Base-by-base conservation (phyloP, 2,329 filamentous ascomycete genomes). In the Xylariaceae sp. region DNA sequence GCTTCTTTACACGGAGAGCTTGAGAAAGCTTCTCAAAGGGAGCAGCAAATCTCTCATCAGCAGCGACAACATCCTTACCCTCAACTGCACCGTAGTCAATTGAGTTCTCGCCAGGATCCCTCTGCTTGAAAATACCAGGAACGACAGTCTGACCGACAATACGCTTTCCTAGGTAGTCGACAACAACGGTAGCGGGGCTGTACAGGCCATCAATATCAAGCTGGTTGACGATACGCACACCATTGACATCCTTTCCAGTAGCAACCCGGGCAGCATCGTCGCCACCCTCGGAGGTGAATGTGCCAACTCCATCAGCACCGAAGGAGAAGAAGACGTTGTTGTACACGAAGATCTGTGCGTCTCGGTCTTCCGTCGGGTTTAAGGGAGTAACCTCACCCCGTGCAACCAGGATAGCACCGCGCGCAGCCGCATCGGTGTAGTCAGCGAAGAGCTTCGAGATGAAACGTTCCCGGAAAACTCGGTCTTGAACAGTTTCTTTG, bases 301-400 rank as follows among this genome's bases (percentile, higher is more conserved):
- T 99, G 49, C 94, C 93, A 51, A 97, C 94, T 55, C 94, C 95
- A 73, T 99, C 94, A 50, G 94, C 93, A 63, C 94, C 94, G 68
- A 97, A 97, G 0, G 94, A 97, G 80, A 96, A 99, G 80, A 99
- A 99, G 66, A 99, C 92, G 76, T 99, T 99, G 81, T 97, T 97
- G 80, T 97, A 97, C 23, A 99, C 93, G 70, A 96, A 99, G 65
- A 99, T 99, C 74, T 99, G 94, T 3, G 94, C 94, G 73, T 99
- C 93, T 66, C 83, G 85, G 64, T 82, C 87, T 76, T 99, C 94
- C 0, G 93, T 97, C 5, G 94, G 95, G 77, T 99, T 99, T 57
- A 99, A 78, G 5, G 94, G 91, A 17, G 92, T 87, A 64, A 99
- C 89, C 74, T 99, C 94, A 56, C 94, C 94, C 59, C 90, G 85